These are phyloP conservation scores for Rutstroemia sp. DNA, from an alignment of 2,329 filamentous ascomycete species.

Conservation along the genomic window DNA sequence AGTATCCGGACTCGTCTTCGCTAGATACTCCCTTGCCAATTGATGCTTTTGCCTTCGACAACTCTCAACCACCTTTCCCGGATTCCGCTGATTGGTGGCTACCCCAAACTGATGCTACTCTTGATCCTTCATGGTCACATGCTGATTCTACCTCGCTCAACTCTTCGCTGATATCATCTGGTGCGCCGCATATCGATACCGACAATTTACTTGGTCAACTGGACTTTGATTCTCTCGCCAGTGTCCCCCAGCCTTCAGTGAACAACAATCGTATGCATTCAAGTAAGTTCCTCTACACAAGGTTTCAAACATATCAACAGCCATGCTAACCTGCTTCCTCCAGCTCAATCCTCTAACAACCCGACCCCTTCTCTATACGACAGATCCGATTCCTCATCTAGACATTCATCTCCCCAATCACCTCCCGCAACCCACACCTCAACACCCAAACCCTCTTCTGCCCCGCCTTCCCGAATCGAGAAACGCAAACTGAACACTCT, in stretches of 20 bases:
- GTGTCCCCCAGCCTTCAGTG: slow-evolving; percentile 7
- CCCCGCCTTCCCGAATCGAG: slow-evolving; percentile 14
- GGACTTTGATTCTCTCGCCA: slow-evolving; percentile 5
- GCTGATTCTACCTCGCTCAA: not conserved
- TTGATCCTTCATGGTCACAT: slow-evolving; percentile 1
- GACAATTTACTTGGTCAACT: slow-evolving; percentile 1
- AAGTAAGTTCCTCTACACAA: not conserved
- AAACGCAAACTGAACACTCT: slow-evolving; percentile 64
- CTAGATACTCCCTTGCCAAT: not conserved
- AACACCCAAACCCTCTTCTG: slow-evolving; percentile 7
- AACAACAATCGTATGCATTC: not conserved
- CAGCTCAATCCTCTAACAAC: slow-evolving; percentile 1
- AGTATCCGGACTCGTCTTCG: not conserved
- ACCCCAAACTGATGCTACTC: slow-evolving; percentile 5
- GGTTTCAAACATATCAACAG: not conserved
- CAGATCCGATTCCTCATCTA: not conserved
- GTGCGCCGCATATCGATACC: slow-evolving; percentile 3
- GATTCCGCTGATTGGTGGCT: slow-evolving; percentile 6
- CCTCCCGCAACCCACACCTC: not conserved
- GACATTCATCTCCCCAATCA: slow-evolving; percentile 2
- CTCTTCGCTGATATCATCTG: slow-evolving; percentile 4
- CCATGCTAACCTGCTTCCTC: not conserved
- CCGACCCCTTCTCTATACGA: not conserved
- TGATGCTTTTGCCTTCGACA: not conserved
- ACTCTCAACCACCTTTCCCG: not conserved